These are phyloP conservation scores for Olyra latifolia DNA, from an alignment of 176 grass and related monocot species.

Conservation along the genomic window DNA sequence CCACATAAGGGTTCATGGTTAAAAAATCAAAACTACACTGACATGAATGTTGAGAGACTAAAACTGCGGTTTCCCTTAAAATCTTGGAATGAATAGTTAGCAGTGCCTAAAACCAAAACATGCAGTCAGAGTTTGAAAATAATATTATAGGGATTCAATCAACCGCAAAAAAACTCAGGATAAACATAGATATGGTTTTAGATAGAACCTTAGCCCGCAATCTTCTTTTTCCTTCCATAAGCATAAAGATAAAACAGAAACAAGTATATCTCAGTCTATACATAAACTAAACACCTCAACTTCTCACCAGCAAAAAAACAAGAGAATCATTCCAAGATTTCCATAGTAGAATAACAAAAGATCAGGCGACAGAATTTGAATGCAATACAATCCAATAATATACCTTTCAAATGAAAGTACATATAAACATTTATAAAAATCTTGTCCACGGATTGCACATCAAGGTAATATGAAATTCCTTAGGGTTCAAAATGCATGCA, in stretches of 20 bases:
- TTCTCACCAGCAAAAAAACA: neutral
- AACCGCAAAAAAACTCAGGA: neutral
- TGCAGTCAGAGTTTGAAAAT: neutral
- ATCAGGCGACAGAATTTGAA: neutral
- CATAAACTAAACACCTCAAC: neutral
- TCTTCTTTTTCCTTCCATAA: neutral
- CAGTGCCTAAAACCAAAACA: neutral
- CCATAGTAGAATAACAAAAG: neutral
- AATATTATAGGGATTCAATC: neutral
- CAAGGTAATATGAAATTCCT: neutral
- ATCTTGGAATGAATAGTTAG: neutral
- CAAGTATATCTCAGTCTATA: neutral
- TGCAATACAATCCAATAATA: slow-evolving; percentile 1
- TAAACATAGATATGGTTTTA: neutral
- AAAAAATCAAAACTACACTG: neutral
- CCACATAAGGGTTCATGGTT: neutral
- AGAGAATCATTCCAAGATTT: neutral
- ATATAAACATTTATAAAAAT: neutral
- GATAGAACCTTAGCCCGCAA: neutral
- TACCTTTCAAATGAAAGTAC: neutral
- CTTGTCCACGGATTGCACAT: neutral
- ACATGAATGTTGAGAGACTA: neutral
- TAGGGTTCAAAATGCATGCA: neutral
- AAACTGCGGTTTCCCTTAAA: neutral
- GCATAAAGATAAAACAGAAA: neutral